phyloP scores from a whole-genome alignment of 345 rosid species.

The Reutealis trisperma region DNA sequence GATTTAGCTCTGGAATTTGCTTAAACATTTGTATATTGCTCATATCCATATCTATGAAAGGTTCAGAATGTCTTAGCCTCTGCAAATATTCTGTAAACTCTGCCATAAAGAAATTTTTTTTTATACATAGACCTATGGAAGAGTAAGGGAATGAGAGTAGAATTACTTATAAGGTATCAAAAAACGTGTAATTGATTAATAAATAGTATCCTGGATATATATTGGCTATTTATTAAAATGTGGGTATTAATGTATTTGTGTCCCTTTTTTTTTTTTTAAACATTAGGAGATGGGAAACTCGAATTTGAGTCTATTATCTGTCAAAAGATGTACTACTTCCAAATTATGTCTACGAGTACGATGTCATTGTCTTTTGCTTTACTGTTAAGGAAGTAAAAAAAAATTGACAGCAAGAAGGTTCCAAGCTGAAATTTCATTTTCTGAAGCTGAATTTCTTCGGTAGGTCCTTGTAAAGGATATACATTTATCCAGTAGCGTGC shows the following conservation, averaged over 20 bases:
- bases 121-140: background rate
- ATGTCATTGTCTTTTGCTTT: constrained; percentile 20
- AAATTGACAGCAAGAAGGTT: constrained; percentile 21
- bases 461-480: constrained; percentile 26
- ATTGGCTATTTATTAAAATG: background rate
- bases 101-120: constrained; percentile 15
- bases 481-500: constrained; percentile 8
- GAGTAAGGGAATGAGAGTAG: background rate
- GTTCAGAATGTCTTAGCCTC: constrained; percentile 26
- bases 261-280: too few species aligned
- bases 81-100: constrained; percentile 40
- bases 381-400: constrained; percentile 24
- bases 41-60: constrained; percentile 29
- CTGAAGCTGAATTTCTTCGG: constrained; percentile 24
- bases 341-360: too few species aligned
- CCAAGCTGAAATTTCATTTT: constrained; percentile 30
- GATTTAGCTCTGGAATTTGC: constrained; percentile 39
- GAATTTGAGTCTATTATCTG: too few species aligned
- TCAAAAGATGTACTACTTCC: too few species aligned
- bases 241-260: constrained; percentile 14
- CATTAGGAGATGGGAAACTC: too few species aligned
- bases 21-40: constrained; percentile 31
- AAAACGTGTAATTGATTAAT: background rate
- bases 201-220: background rate
- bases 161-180: constrained; percentile 18